Evolutionary conservation across 768 basidiomycete species (phyloP).

Genomic region (Boletus tomentosulus): DNA sequence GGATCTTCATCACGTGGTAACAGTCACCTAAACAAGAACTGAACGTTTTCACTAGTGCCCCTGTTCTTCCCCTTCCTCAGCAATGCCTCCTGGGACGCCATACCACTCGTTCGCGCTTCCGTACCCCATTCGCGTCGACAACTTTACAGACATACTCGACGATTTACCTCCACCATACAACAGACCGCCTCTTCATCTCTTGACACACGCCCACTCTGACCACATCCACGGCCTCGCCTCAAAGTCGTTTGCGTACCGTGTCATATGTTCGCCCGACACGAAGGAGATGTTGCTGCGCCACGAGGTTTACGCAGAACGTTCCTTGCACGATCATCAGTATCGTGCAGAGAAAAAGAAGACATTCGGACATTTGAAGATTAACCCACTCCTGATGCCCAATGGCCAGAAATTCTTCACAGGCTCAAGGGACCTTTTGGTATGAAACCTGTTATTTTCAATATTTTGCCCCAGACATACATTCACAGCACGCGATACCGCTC

Average conservation of each 20-base stretch:
- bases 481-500: conserved; percentile 54
- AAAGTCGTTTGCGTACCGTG: conserved; percentile 64
- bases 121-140: conserved; percentile 84
- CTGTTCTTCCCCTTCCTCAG: conserved; percentile 3
- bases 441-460: background rate
- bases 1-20: too few relatives aligned
- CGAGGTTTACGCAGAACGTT: conserved; percentile 65
- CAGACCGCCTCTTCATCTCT: conserved; percentile 56
- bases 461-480: background rate
- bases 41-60: conserved; percentile 3
- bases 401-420: conserved; percentile 47
- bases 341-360: conserved; percentile 39
- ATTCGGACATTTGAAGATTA: conserved; percentile 63
- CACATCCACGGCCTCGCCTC: conserved; percentile 76
- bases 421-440: conserved; percentile 53
- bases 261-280: conserved; percentile 79
- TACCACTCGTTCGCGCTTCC: conserved; percentile 73
- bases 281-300: conserved; percentile 82
- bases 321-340: conserved; percentile 44
- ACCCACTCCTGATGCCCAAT: conserved; percentile 43
- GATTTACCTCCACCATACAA: conserved; percentile 31
- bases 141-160: conserved; percentile 53
- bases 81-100: conserved; percentile 75
- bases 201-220: conserved; percentile 88
- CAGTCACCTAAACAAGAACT: too few relatives aligned